Base-by-base conservation (phyloP, 495 filamentous ascomycete genomes). In the Penicilliopsis zonata region DNA sequence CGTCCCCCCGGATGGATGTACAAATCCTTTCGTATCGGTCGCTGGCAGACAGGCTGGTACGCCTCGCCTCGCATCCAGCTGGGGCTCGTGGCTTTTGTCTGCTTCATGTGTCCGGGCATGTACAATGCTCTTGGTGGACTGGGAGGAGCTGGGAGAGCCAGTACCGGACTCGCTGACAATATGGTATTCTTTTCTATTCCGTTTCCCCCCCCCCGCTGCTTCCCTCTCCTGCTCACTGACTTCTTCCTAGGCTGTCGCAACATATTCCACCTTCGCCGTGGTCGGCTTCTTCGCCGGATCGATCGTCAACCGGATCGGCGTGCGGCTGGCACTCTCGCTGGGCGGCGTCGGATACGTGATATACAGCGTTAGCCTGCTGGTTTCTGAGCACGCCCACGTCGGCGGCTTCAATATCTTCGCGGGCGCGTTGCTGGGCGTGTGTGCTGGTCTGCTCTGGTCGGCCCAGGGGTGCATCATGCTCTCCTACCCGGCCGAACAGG, bases 21-120 rank as follows among this genome's bases (percentile, higher is more conserved):
- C 63, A 70, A 65, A 42, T 53, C 59, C 16, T 34, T 72, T 24
- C 56, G 47, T 19, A 16, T 80, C 31, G 65, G 60, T 21, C 46
- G 41, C 23, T 59, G 43, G 30, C 65, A 59, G 29, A 34, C 75
- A 7, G 61, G 67, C 21, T 83, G 74, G 70, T 87, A 79, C 54
- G 80, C 81, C 40, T 84, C 78, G 27, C 82, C 82, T n/a, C 67
- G 67, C 38, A 47, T 59, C 28, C 63, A 68, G 48, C 43, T 68
- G 18, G 47, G 49, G 18, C 48, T 67, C 37, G 59, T 68, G 18
- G 51, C 62, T 28, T 61, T 68, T 31, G 82, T 86, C 26, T 92
- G 84, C 53, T 88, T 90, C 67, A 51, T 90, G 39, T 88, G 83
- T 47, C 83, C 84, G 9, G 81, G 81, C 51, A 74, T 76, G 72